A percentile compares a stretch with the other conserved stretches of the same genome.
These are phyloP conservation scores for Candida sonorensis DNA, from an alignment of 805 yeast genomes.

Conservation along the genomic window DNA sequence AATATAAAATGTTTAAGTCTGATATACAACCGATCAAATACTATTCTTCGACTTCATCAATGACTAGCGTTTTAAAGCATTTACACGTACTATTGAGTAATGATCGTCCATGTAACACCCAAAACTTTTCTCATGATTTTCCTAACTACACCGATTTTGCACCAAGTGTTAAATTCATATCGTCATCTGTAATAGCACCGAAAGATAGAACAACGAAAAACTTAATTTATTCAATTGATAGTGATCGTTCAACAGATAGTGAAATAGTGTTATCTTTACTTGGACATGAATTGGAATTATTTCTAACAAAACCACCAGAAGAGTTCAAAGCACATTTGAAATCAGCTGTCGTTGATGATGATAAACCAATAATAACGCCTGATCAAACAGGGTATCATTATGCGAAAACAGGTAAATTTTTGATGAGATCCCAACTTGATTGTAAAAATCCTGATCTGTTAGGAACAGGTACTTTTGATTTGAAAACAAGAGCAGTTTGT, in stretches of 20 bases:
- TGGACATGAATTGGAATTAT: constrained; percentile 75
- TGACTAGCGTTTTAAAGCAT: constrained; percentile 72
- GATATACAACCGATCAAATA: constrained; percentile 27
- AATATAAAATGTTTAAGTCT: too few species aligned
- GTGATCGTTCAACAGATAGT: constrained; percentile 59
- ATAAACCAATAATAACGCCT: constrained; percentile 3
- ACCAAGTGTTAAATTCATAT: constrained; percentile 42
- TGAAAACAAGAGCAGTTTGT: constrained; percentile 86
- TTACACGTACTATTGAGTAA: constrained; percentile 67
- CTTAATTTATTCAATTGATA: constrained; percentile 53
- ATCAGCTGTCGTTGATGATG: constrained; percentile 4
- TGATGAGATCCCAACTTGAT: constrained; percentile 88
- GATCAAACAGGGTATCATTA: constrained; percentile 51
- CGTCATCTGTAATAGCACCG: constrained; percentile 49
- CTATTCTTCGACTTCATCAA: constrained; percentile 80
- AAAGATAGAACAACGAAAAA: constrained; percentile 15
- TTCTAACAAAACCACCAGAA: constrained; percentile 55
- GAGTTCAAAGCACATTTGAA: constrained; percentile 37
- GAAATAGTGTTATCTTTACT: constrained; percentile 64
- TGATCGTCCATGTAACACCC: constrained; percentile 44
- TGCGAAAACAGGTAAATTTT: constrained; percentile 56
- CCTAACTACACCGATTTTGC: constrained; percentile 31
- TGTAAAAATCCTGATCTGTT: constrained; percentile 73
- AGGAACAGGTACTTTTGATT: constrained; percentile 86
- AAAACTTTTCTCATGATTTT: constrained; percentile 38